Base-by-base conservation (phyloP, 2,329 filamentous ascomycete genomes). In the Tolypocladium guangdongense region DNA sequence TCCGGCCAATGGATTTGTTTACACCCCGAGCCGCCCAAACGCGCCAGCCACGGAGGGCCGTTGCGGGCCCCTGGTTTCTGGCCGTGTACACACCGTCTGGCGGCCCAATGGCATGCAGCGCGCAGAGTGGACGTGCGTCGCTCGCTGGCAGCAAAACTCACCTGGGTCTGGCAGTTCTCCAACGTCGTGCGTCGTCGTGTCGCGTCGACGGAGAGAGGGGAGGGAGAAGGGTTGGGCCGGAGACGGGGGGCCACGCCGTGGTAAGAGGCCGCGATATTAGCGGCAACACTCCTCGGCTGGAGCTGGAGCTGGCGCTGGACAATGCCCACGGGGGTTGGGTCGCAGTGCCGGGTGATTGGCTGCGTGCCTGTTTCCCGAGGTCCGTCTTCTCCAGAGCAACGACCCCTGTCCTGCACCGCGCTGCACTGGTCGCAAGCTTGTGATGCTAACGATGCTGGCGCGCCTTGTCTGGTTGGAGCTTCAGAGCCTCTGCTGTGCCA, bases 1-100 rank as follows among this genome's bases (percentile, higher is more conserved):
- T 58, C 38, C 54, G 56, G 62, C 68, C 67, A 69, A 69, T 70
- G 61, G 62, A 59, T 68, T 69, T 71, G 67, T 70, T 69, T 69
- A 70, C 65, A 61, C 64, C 55, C 55, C 53, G 55, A 58, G 58
- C 56, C 57, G 57, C 55, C 58, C 57, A 56, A 47, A 33, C 49
- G 50, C 51, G 51, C 39, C 32, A 51, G 38, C 50, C 38, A 41
- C 38, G 12, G 30, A 48, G 39, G n/a, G 24, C 10, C 20, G 36
- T 27, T 32, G 39, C 38, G 27, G 43, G 20, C 43, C 27, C 41
- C 27, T 20, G 27, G 43, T 11, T 3, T 3, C 18, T 7, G 43
- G 27, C 43, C 18, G 41, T 18, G 22, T 43, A 22, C 20, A 12
- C 7, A 2, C 14, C 24, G 38, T 27, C 39, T 22, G 39, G 39